Conservation (phyloP, 805 yeast species). For the Metschnikowia picachoensis region DNA sequence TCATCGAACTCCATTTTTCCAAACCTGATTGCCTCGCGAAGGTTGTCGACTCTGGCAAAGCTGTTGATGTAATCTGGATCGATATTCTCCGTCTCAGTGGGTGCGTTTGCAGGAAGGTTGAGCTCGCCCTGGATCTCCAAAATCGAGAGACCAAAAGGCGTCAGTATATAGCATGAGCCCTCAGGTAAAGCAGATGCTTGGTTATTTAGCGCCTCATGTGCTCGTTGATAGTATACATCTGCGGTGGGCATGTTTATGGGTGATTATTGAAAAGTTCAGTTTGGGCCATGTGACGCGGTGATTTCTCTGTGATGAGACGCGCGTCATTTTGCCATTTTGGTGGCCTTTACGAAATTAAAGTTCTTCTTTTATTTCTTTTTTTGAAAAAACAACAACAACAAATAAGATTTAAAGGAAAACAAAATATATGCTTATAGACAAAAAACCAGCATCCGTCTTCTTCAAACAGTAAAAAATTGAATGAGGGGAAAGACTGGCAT, state of each 20-base stretch:
- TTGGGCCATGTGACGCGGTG: neutral
- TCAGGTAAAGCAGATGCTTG: neutral
- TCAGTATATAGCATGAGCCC: conserved; percentile 28
- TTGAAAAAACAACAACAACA: no score
- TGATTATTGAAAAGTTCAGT: neutral
- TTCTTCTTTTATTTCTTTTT: no score
- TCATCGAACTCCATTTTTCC: conserved; percentile 48
- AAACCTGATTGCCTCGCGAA: conserved; percentile 46
- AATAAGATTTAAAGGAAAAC: no score
- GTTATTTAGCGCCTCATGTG: conserved; percentile 11
- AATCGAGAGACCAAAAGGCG: conserved; percentile 57
- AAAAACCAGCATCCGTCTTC: no score
- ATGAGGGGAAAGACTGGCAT: no score
- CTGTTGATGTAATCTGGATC: conserved; percentile 30
- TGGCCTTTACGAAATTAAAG: no score
- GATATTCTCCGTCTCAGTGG: conserved; percentile 29
- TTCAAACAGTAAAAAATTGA: no score
- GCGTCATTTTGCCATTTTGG: neutral
- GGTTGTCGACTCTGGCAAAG: conserved; percentile 32
- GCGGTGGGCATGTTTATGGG: conserved; percentile 12
- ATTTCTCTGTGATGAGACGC: neutral
- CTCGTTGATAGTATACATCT: conserved; percentile 12
- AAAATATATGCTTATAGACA: no score
- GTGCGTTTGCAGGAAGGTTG: conserved; percentile 39
- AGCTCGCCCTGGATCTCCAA: conserved; percentile 75